Evolutionary conservation across 1,139 yeast genomes (phyloP).

Genomic region (Candida sanyaensis): DNA sequence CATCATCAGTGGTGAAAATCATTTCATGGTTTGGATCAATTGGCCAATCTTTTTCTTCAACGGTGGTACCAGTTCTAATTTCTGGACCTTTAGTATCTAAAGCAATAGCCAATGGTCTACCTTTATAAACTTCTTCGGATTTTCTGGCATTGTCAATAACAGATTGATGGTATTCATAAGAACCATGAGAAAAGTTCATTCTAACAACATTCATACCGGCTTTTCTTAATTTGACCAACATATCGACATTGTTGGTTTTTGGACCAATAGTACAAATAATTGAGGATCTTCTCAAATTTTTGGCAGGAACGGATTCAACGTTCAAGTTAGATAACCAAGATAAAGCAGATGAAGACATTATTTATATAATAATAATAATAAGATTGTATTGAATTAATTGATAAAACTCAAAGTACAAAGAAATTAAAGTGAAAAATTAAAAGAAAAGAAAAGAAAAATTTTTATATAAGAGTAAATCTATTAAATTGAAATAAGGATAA

Average conservation of each 20-base stretch:
- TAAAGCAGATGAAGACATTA: slow-evolving; percentile 37
- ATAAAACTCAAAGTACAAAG: not conserved
- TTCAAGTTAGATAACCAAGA: slow-evolving; percentile 85
- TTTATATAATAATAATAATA: no score
- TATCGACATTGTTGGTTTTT: slow-evolving; percentile 88
- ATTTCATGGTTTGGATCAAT: slow-evolving; percentile 85
- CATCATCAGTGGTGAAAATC: slow-evolving; percentile 89
- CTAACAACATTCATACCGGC: slow-evolving; percentile 97
- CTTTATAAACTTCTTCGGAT: slow-evolving; percentile 86
- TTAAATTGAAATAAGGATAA: no score
- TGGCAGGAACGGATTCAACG: slow-evolving; percentile 76
- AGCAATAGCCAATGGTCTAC: slow-evolving; percentile 98
- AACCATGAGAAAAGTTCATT: slow-evolving; percentile 99
- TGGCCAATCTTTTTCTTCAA: slow-evolving; percentile 75
- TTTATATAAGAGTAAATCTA: not conserved
- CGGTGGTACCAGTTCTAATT: slow-evolving; percentile 96
- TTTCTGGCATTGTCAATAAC: slow-evolving; percentile 95
- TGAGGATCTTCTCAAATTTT: slow-evolving; percentile 89
- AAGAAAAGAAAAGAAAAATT: not conserved
- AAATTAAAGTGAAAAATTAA: slow-evolving; percentile 3
- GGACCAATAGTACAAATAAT: slow-evolving; percentile 99
- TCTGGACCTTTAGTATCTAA: slow-evolving; percentile 99
- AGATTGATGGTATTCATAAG: slow-evolving; percentile 94
- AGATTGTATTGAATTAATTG: not conserved
- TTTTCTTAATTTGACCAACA: slow-evolving; percentile 83